phyloP scores from a whole-genome alignment of 352 stramenopile genomes.

The Globisporangium radiosum region DNA sequence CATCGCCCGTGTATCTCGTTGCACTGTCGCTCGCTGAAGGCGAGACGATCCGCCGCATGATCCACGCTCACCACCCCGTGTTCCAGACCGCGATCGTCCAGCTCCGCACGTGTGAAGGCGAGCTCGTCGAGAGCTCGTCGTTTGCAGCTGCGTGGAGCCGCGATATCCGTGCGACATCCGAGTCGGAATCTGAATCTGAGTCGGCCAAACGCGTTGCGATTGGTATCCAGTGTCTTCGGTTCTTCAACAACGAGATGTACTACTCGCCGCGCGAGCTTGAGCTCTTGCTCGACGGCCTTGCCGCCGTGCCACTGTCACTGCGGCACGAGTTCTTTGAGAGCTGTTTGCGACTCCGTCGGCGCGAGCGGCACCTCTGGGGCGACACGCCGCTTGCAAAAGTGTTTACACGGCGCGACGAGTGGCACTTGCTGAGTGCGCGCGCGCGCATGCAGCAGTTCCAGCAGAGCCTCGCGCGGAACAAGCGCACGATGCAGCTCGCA shows the following conservation, averaged over 20 bases:
- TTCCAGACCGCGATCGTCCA: conserved; percentile 64
- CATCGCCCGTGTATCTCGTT: conserved; percentile 85
- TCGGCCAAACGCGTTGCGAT: conserved; percentile 33
- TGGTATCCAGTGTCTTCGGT: conserved; percentile 89
- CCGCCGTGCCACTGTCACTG: conserved; percentile 45
- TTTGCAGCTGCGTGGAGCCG: conserved; percentile 51
- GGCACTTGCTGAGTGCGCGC: conserved; percentile 85
- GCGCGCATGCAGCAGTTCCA: conserved; percentile 84
- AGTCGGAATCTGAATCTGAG: neutral
- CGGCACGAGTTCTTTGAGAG: conserved; percentile 85
- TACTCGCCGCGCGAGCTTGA: conserved; percentile 93
- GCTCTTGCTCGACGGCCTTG: conserved; percentile 80
- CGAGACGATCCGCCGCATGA: conserved; percentile 94
- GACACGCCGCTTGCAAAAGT: conserved; percentile 96
- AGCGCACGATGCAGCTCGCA: conserved; percentile 45
- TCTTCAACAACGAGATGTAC: conserved; percentile 99
- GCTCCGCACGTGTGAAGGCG: conserved; percentile 73
- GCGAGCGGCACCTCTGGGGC: conserved; percentile 93
- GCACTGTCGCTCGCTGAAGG: conserved; percentile 96
- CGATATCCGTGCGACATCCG: neutral
- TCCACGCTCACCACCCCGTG: conserved; percentile 87
- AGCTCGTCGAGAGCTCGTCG: conserved; percentile 76
- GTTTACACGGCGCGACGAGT: conserved; percentile 96
- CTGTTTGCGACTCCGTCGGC: conserved; percentile 86
- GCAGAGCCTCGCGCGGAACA: conserved; percentile 61